A percentile compares a stretch with the other conserved stretches of the same genome.
Evolutionary conservation across 2,329 filamentous ascomycete species (phyloP).

Genomic region (Xylaria sp.): DNA sequence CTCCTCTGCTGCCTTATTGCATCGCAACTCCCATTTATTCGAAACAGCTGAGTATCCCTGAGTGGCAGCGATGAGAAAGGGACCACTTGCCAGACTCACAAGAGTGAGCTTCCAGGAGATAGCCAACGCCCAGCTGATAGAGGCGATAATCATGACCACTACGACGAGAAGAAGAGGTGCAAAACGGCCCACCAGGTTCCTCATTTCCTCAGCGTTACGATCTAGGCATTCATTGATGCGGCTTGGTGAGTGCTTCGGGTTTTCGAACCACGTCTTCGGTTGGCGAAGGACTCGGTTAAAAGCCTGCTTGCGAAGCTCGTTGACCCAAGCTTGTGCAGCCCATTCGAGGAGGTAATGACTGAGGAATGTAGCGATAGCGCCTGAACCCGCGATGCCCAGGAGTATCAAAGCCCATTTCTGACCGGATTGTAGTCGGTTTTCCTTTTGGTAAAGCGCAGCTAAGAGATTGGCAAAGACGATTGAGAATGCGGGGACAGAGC

Average conservation of each 20-base stretch:
- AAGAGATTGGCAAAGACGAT: conserved; percentile 77
- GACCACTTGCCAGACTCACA: conserved; percentile 72
- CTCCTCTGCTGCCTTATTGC: conserved; percentile 66
- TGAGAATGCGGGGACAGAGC: conserved; percentile 75
- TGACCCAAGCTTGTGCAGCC: conserved; percentile 77
- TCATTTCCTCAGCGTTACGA: conserved; percentile 84
- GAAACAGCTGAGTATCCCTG: conserved; percentile 69
- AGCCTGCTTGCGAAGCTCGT: conserved; percentile 70
- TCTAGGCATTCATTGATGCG: conserved; percentile 76
- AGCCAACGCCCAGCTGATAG: conserved; percentile 74
- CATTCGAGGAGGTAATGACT: conserved; percentile 75
- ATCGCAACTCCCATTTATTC: conserved; percentile 72
- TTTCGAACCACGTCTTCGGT: conserved; percentile 79
- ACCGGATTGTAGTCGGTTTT: conserved; percentile 55
- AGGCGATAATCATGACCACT: conserved; percentile 68
- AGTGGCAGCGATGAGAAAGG: conserved; percentile 70
- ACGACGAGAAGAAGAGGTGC: conserved; percentile 72
- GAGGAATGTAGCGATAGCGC: conserved; percentile 68
- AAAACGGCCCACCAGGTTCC: conserved; percentile 80
- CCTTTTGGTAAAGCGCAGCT: conserved; percentile 66
- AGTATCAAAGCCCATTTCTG: conserved; percentile 73
- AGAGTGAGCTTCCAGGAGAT: conserved; percentile 83
- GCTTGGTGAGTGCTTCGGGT: conserved; percentile 66
- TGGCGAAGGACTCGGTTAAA: conserved; percentile 75
- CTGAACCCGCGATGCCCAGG: conserved; percentile 68